phyloP scores from a whole-genome alignment of 73 alveolate genomes.

The Tetrahymena malaccensis region DNA sequence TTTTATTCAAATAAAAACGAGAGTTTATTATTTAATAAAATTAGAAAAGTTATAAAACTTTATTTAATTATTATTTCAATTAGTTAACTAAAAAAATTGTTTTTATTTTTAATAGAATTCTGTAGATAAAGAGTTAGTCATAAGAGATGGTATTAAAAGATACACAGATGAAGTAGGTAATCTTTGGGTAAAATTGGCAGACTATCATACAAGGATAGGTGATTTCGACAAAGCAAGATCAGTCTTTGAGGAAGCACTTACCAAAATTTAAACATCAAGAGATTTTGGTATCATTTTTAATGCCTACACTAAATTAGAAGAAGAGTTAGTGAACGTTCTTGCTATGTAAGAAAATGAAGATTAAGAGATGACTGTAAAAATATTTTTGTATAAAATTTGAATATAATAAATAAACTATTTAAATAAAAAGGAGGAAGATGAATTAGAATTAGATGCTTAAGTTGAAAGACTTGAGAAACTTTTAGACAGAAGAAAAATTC shows the following conservation, averaged over 20 bases:
- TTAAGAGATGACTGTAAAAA: conserved; percentile 33
- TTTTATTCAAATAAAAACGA: too few species aligned
- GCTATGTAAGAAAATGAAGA: conserved; percentile 40
- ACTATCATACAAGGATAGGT: conserved; percentile 76
- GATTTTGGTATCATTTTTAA: conserved; percentile 92
- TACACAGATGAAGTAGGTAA: conserved; percentile 89
- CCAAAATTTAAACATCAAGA: conserved; percentile 77
- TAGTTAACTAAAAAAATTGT: too few species aligned
- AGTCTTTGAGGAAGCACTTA: conserved; percentile 90
- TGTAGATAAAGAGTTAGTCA: conserved; percentile 66
- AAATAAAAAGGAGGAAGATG: conserved; percentile 46
- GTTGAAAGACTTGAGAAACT: conserved; percentile 72
- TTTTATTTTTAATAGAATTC: conserved; percentile 13
- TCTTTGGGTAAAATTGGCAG: conserved; percentile 88
- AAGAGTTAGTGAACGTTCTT: conserved; percentile 51
- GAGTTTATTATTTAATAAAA: too few species aligned
- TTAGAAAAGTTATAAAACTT: too few species aligned
- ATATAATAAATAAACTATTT: background rate
- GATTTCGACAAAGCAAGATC: conserved; percentile 84
- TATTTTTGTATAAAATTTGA: background rate
- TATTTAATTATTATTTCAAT: too few species aligned
- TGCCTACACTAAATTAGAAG: conserved; percentile 91
- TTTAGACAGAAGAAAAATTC: conserved; percentile 80
- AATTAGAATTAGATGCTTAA: conserved; percentile 56
- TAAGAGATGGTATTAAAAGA: conserved; percentile 78